Evolutionary conservation across 192 early-diverging fungal species (phyloP).

Genomic region (Gigaspora rosea): DNA sequence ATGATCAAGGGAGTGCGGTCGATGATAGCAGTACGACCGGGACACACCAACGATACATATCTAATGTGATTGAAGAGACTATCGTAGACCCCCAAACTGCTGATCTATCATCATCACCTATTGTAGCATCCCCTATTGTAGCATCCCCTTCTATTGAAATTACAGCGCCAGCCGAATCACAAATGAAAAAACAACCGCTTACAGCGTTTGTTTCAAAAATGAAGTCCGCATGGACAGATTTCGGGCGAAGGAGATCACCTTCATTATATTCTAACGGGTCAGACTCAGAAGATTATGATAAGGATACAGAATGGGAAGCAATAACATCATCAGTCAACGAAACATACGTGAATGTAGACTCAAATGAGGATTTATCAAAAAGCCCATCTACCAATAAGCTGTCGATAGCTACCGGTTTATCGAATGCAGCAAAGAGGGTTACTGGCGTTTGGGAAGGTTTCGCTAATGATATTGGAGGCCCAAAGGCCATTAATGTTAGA

Average conservation of each 20-base stretch:
- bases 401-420: background rate
- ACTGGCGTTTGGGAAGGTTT: conserved; percentile 21
- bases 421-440: background rate
- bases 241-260: background rate
- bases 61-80: background rate
- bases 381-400: background rate
- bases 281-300: conserved; percentile 5
- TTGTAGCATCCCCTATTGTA: background rate
- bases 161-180: background rate
- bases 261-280: background rate
- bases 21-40: background rate
- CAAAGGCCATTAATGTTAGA: background rate
- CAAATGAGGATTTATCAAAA: background rate
- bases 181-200: background rate
- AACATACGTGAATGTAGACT: background rate
- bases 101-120: too few relatives aligned
- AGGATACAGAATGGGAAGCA: background rate
- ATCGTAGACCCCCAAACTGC: background rate
- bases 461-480: background rate
- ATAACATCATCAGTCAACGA: background rate
- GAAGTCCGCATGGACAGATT: background rate
- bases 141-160: background rate
- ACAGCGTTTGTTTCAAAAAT: conserved; percentile 21
- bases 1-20: background rate
- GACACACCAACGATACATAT: background rate